Conservation (phyloP, 192 early-diverging fungal genomes). For the Dimargaris cristalligena region DNA sequence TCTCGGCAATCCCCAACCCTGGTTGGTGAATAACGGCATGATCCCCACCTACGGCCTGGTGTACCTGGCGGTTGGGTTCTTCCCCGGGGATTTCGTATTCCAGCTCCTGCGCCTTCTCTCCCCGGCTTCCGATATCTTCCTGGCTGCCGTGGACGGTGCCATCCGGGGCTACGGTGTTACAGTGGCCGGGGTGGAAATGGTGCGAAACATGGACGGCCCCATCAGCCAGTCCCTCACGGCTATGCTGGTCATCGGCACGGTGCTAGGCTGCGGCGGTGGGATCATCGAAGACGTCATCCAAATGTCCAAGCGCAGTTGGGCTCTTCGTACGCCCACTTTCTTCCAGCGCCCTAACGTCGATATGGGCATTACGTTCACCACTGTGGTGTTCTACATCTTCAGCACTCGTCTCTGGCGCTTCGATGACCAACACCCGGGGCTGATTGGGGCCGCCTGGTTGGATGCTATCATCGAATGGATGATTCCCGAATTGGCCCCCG, state of each 20-base stretch:
- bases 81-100: conserved; percentile 27
- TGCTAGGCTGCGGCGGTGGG: conserved; percentile 31
- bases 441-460: conserved; percentile 11
- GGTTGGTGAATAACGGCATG: conserved; percentile 25
- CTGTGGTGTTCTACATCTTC: conserved; percentile 27
- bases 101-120: conserved; percentile 17
- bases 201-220: conserved; percentile 21
- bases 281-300: conserved; percentile 33
- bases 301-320: conserved; percentile 21
- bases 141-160: conserved; percentile 28
- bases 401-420: conserved; percentile 31
- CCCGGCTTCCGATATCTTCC: conserved; percentile 28
- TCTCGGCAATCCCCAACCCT: conserved; percentile 27
- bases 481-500: conserved; percentile 7
- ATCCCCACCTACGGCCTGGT: conserved; percentile 23
- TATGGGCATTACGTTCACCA: conserved; percentile 24
- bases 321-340: conserved; percentile 25
- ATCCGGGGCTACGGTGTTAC: conserved; percentile 34
- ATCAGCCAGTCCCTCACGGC: conserved; percentile 27
- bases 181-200: conserved; percentile 27
- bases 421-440: conserved; percentile 13
- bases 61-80: conserved; percentile 21
- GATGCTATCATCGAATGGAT: conserved; percentile 4
- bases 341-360: conserved; percentile 18
- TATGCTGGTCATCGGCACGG: conserved; percentile 26